These are phyloP conservation scores for Rozella allomycis DNA, from an alignment of 371 early-diverging fungal species.

Conservation along the genomic window DNA sequence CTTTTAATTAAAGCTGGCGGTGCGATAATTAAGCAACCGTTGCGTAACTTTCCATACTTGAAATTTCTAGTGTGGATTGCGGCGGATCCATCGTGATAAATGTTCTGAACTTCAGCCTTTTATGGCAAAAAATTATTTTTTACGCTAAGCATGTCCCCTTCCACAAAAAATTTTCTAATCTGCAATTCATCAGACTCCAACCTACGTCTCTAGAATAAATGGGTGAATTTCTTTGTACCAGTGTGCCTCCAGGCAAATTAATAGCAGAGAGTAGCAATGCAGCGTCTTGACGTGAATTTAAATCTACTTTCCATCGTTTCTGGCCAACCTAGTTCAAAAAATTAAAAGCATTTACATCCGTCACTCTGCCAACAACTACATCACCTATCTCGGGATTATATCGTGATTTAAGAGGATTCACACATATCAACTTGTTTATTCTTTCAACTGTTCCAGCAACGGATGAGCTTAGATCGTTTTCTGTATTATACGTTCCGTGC, in stretches of 20 bases:
- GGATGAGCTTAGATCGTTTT: slow-evolving; percentile 30
- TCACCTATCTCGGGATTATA: slow-evolving; percentile 87
- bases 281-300: slow-evolving; percentile 71
- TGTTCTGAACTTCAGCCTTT: slow-evolving; percentile 86
- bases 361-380: slow-evolving; percentile 91
- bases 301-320: slow-evolving; percentile 94
- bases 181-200: slow-evolving; percentile 93
- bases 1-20: slow-evolving; percentile 68
- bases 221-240: slow-evolving; percentile 19
- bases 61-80: slow-evolving; percentile 85
- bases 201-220: slow-evolving; percentile 52
- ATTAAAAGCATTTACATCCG: slow-evolving; percentile 46
- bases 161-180: slow-evolving; percentile 87
- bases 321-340: slow-evolving; percentile 23
- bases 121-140: background rate
- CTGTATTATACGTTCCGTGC: slow-evolving; percentile 76
- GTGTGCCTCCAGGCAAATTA: slow-evolving; percentile 90
- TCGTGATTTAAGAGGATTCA: slow-evolving; percentile 65
- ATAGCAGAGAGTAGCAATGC: slow-evolving; percentile 76
- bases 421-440: slow-evolving; percentile 88
- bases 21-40: slow-evolving; percentile 65
- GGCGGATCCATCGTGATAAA: slow-evolving; percentile 66
- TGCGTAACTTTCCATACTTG: slow-evolving; percentile 85
- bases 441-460: slow-evolving; percentile 80
- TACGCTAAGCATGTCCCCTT: slow-evolving; percentile 86